A percentile compares a stretch with the other conserved stretches of the same genome.
phyloP scores from a whole-genome alignment of 2,329 filamentous ascomycete genomes.

The Trichoderma sp. region DNA sequence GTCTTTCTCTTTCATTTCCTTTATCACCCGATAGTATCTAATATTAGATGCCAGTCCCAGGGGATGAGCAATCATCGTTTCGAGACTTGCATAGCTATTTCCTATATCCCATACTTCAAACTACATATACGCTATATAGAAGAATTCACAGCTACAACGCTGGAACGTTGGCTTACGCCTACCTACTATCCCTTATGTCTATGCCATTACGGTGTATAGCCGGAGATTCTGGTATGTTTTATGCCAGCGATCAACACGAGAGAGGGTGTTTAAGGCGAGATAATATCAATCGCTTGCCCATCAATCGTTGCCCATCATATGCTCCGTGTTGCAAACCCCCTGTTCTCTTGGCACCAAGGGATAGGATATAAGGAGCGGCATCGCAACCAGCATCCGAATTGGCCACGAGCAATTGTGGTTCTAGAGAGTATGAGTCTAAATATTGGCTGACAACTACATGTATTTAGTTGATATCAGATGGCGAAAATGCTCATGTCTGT shows the following conservation, averaged over 20 bases:
- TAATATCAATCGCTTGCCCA: neutral
- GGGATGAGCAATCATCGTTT: neutral
- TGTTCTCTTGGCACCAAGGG: neutral
- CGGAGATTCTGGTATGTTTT: rapidly evolving
- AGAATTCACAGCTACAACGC: neutral
- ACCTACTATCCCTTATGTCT: neutral
- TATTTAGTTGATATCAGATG: rapidly evolving
- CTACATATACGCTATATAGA: neutral
- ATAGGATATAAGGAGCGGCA: neutral
- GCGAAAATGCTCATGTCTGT: neutral
- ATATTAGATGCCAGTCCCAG: neutral
- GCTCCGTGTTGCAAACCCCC: neutral
- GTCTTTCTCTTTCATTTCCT: neutral
- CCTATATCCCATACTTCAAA: neutral
- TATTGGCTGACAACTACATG: neutral
- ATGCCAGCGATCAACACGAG: neutral
- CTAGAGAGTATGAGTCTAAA: neutral
- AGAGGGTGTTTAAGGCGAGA: neutral
- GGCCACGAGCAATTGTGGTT: neutral
- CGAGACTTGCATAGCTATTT: neutral
- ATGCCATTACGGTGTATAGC: neutral
- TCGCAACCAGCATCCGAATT: neutral
- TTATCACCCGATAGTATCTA: neutral
- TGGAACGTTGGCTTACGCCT: neutral
- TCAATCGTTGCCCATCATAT: neutral